phyloP scores from a whole-genome alignment of 1,284 basidiomycete species.

The Ganoderma sinense region DNA sequence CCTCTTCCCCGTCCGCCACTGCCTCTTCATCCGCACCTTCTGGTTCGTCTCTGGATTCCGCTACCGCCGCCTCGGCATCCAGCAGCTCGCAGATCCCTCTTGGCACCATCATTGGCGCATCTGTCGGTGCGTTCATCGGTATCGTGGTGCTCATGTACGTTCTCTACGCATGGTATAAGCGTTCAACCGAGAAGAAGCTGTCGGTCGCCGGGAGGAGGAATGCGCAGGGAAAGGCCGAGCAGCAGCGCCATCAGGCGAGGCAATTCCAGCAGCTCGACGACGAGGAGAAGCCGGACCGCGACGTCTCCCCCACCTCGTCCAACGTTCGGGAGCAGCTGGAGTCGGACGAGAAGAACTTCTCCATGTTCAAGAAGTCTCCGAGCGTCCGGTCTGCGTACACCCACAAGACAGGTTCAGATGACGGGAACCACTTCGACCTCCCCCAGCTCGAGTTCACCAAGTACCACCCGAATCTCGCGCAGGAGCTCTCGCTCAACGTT shows the following conservation, averaged over 20 bases:
- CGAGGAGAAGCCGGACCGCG: constrained; percentile 33
- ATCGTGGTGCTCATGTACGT: constrained; percentile 38
- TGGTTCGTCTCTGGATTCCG: constrained; percentile 2
- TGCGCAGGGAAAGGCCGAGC: constrained; percentile 30
- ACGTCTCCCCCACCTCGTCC: constrained; percentile 23
- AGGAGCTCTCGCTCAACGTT: constrained; percentile 51
- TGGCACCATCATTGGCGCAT: constrained; percentile 43
- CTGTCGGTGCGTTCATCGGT: constrained; percentile 42
- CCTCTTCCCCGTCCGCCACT: constrained; percentile 17
- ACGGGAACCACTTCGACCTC: constrained; percentile 45
- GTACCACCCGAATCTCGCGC: constrained; percentile 62
- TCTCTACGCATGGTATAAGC: constrained; percentile 39
- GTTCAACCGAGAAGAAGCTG: constrained; percentile 27
- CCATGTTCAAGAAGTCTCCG: constrained; percentile 72
- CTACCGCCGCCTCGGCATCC: constrained; percentile 21
- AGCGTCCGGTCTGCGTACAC: constrained; percentile 56
- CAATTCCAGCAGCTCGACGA: constrained; percentile 30
- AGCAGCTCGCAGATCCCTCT: constrained; percentile 34
- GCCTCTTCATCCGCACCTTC: constrained; percentile 21
- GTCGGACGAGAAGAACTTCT: constrained; percentile 41
- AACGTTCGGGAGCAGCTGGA: constrained; percentile 30
- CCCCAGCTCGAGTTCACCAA: constrained; percentile 50
- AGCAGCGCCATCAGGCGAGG: constrained; percentile 28
- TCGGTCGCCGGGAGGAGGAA: constrained; percentile 28
- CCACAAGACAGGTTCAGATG: constrained; percentile 38